Percentiles rank a stretch among this genome's conserved stretches.
Evolutionary conservation across 495 filamentous ascomycete species (phyloP).

Genomic region (Apiosordaria backusii): DNA sequence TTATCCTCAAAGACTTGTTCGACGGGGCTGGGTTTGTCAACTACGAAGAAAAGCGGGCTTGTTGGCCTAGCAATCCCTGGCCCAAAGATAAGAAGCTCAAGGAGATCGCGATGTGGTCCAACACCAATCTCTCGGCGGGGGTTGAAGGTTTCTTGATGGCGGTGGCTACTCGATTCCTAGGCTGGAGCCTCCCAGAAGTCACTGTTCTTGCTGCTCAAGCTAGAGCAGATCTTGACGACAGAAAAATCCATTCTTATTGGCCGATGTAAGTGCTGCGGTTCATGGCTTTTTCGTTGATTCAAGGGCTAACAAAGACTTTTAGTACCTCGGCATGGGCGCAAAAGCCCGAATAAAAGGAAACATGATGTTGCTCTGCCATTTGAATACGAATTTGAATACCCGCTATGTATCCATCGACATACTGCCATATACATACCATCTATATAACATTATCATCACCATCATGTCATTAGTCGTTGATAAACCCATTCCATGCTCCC

Average conservation of each 20-base stretch:
- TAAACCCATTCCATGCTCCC: neutral
- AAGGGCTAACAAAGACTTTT: neutral
- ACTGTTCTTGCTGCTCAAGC: neutral
- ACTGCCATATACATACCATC: neutral
- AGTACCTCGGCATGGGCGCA: neutral
- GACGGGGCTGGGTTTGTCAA: constrained; percentile 33
- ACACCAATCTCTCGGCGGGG: constrained; percentile 1
- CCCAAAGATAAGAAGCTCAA: constrained; percentile 45
- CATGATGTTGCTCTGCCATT: constrained; percentile 9
- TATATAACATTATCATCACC: neutral
- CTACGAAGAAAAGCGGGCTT: constrained; percentile 29
- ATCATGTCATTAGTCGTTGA: neutral
- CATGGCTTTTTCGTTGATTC: neutral
- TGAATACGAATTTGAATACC: neutral
- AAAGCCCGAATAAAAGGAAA: neutral
- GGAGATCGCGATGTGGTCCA: constrained; percentile 39
- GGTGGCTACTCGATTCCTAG: neutral
- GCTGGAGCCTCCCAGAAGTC: constrained; percentile 8
- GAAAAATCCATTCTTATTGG: constrained; percentile 12
- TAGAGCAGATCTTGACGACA: constrained; percentile 1
- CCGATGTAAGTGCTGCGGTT: constrained; percentile 11
- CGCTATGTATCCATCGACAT: neutral
- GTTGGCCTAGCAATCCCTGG: constrained; percentile 43
- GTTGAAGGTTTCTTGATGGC: constrained; percentile 4
- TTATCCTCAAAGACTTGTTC: constrained; percentile 26